These are phyloP conservation scores for Colletotrichum tamarilloi DNA, from an alignment of 2,329 filamentous ascomycete species.

Conservation along the genomic window DNA sequence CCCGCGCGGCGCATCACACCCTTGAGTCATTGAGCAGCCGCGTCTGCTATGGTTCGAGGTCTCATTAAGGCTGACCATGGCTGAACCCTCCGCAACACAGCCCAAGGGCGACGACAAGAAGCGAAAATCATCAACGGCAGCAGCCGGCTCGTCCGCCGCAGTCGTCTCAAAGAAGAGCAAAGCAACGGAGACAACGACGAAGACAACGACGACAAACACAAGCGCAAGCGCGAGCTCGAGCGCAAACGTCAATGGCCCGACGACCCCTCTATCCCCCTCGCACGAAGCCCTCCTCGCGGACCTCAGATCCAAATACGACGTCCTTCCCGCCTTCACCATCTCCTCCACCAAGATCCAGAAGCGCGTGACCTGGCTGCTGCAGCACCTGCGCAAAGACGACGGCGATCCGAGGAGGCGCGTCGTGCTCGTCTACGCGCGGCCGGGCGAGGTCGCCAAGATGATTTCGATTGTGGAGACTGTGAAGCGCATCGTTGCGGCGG, in stretches of 20 bases:
- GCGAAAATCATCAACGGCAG: conserved; percentile 20
- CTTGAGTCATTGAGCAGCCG: neutral
- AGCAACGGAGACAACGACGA: neutral
- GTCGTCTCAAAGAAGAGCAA: conserved; percentile 29
- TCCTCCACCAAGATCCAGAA: conserved; percentile 70
- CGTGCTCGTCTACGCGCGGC: conserved; percentile 63
- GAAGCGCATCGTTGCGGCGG: conserved; percentile 62
- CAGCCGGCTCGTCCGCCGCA: neutral
- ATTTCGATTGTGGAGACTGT: conserved; percentile 75
- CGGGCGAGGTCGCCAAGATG: conserved; percentile 69
- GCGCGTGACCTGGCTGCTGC: conserved; percentile 58
- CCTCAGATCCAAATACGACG: conserved; percentile 58
- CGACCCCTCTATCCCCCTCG: conserved; percentile 46
- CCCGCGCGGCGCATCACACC: neutral
- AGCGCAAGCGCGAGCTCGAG: neutral
- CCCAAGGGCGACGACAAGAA: conserved; percentile 20
- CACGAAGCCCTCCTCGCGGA: conserved; percentile 56
- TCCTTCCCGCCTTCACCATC: conserved; percentile 65
- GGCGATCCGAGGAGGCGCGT: conserved; percentile 44
- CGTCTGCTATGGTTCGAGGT: conserved; percentile 5
- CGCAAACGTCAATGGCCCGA: conserved; percentile 29
- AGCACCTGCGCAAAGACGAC: conserved; percentile 51
- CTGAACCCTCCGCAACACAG: neutral
- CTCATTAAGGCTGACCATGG: conserved; percentile 8
- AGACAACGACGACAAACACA: neutral